Base-by-base conservation (phyloP, 139 green algal species). In the Edaphochlamys debaryana region DNA sequence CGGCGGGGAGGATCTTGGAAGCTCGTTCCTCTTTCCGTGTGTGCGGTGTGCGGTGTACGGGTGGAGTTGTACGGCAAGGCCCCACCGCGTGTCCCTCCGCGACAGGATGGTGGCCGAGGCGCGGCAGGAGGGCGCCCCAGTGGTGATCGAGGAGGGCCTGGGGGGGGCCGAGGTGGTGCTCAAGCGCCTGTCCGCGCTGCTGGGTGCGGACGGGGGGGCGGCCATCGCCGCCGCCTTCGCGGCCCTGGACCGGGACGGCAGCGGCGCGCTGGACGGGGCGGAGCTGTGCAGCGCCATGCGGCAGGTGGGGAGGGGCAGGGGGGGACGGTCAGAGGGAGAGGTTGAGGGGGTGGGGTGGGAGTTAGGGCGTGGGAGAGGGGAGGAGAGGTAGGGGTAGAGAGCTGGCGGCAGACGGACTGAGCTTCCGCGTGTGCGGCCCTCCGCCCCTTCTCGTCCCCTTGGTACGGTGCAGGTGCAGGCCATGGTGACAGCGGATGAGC, bases 31-130 rank as follows among this genome's bases (percentile, higher is more conserved):
- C 5, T 67, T 38, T 38, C 4, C 15, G 5, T 3, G 8, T 17
- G 5, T 38, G 9, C 30, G 30, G 22, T 40, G 34, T 3, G 3
- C 13, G 34, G 13, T 22, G 13, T 45, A 15, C 34, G 8, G 15
- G 15, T 4, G 3, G 48, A 15, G 11, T 11, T 54, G 48, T 54
- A 54, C n/a, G 48, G 48, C 15, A 54, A 54, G 15, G 48, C 48
- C 48, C 48, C 11, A 62, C 29, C 52, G 20, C 20, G 52, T 29
- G 15, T 23, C 11, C 48, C 34, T 22, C 64, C 34, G 15, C 13
- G 13, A 32, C 62, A 82, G 75, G 62, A 71, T 82, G 63, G 76
- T 82, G 34, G n/a, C 42, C 4, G 34, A 54, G 25, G 76, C 76
- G 0, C 5, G 20, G 22, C 40, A 27, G 1, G 62, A 64, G 30